Percentiles rank a stretch among this genome's conserved stretches.
phyloP scores from a whole-genome alignment of 345 rosid species.

The Eucalyptus leucophloia region DNA sequence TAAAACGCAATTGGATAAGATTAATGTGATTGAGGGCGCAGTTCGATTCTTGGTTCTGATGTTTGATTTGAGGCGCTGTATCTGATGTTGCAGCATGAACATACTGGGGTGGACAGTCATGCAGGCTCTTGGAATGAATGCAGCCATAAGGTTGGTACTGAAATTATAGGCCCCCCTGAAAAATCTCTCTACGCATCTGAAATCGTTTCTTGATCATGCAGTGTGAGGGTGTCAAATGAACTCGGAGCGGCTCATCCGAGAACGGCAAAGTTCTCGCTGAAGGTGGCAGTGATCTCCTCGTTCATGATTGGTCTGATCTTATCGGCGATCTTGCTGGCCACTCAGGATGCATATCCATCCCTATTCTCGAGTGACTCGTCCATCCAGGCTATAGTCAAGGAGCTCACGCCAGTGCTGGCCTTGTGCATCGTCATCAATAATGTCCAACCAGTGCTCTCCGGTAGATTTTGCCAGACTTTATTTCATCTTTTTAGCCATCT shows the following conservation, averaged over 20 bases:
- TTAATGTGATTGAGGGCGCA: background rate
- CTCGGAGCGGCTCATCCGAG: slow-evolving; percentile 55
- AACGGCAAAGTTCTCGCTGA: slow-evolving; percentile 27
- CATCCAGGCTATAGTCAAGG: slow-evolving; percentile 31
- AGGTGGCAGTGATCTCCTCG: slow-evolving; percentile 42
- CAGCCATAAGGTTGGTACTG: slow-evolving; percentile 49
- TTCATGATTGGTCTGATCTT: slow-evolving; percentile 29
- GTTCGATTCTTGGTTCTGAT: background rate
- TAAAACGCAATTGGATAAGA: background rate
- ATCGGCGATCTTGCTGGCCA: slow-evolving; percentile 23
- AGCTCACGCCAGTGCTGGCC: slow-evolving; percentile 64
- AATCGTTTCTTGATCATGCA: background rate
- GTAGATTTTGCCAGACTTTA: slow-evolving; percentile 16
- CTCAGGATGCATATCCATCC: slow-evolving; percentile 31
- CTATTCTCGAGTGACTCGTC: slow-evolving; percentile 34
- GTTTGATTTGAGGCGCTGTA: background rate
- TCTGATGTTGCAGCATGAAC: slow-evolving; percentile 31
- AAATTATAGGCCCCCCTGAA: background rate
- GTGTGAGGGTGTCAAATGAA: slow-evolving; percentile 77
- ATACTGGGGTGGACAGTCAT: slow-evolving; percentile 63
- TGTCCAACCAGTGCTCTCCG: slow-evolving; percentile 84
- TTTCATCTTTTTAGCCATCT: slow-evolving; percentile 16
- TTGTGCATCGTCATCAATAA: slow-evolving; percentile 50
- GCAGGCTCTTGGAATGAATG: slow-evolving; percentile 61
- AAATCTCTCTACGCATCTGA: background rate